These are phyloP conservation scores for Lachancea mirantina DNA, from an alignment of 805 yeast species.

Conservation along the genomic window DNA sequence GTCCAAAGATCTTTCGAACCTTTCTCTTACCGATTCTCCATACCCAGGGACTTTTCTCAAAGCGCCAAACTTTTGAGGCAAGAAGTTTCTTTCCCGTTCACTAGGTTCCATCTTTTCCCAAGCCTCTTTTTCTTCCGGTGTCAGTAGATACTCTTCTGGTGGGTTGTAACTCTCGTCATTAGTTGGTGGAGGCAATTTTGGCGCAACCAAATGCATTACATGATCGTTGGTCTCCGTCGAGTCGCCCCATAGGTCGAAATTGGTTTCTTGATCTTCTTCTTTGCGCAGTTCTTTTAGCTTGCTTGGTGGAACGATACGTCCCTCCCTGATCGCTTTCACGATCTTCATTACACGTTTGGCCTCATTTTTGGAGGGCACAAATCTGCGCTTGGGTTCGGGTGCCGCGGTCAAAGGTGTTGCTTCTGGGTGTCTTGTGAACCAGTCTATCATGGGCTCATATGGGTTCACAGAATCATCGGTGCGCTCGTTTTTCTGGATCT, in stretches of 20 bases:
- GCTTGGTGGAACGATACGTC: conserved; percentile 77
- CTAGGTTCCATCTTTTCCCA: conserved; percentile 66
- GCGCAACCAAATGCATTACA: conserved; percentile 88
- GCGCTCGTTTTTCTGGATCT: conserved; percentile 76
- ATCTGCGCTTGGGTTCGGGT: conserved; percentile 96
- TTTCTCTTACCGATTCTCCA: conserved; percentile 74
- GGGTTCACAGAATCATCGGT: conserved; percentile 79
- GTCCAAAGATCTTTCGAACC: conserved; percentile 91
- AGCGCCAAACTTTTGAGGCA: conserved; percentile 76
- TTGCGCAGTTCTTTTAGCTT: conserved; percentile 44
- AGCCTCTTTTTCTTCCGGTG: conserved; percentile 64
- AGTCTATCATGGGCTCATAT: conserved; percentile 88
- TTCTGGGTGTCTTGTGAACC: conserved; percentile 85
- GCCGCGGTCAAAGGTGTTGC: conserved; percentile 86
- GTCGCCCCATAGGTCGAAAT: conserved; percentile 83
- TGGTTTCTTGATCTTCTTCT: conserved; percentile 44
- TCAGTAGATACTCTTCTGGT: conserved; percentile 85
- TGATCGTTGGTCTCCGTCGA: conserved; percentile 58
- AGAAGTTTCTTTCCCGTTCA: conserved; percentile 70
- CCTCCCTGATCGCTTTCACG: conserved; percentile 93
- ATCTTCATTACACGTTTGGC: conserved; percentile 95
- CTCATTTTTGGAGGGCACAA: conserved; percentile 94
- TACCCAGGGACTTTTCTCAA: conserved; percentile 93
- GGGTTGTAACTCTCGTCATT: conserved; percentile 96
- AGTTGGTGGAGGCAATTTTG: conserved; percentile 92